Evolutionary conservation across 768 basidiomycete genomes (phyloP).

Genomic region (Collybiopsis confluens): DNA sequence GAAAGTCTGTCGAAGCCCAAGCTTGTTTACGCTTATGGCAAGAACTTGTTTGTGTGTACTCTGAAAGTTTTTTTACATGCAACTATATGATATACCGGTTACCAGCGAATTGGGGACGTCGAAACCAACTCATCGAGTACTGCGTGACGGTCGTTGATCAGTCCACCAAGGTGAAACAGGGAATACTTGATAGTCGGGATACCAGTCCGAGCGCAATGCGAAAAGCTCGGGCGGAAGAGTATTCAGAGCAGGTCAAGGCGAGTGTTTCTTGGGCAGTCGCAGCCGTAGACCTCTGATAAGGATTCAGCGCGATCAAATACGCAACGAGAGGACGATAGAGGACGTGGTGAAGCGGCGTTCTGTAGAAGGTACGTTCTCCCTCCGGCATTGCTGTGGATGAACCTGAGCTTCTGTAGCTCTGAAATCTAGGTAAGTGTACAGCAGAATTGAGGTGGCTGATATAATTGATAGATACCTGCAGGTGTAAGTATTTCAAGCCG

Average conservation of each 20-base stretch:
- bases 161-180: constrained; percentile 52
- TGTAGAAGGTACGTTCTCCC: constrained; percentile 38
- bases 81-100: neutral
- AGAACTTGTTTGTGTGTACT: constrained; percentile 61
- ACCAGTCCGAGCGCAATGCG: constrained; percentile 38
- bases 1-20: constrained; percentile 59
- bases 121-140: constrained; percentile 71
- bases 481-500: constrained; percentile 76
- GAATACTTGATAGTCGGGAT: constrained; percentile 34
- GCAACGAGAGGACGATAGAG: constrained; percentile 52
- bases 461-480: too few species aligned
- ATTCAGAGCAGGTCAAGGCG: constrained; percentile 71
- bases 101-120: constrained; percentile 64
- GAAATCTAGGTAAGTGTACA: constrained; percentile 35
- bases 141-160: constrained; percentile 70
- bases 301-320: constrained; percentile 47
- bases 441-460: too few species aligned
- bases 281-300: neutral
- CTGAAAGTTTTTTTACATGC: constrained; percentile 11
- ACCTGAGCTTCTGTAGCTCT: constrained; percentile 49
- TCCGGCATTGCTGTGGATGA: neutral
- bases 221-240: constrained; percentile 52
- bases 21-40: constrained; percentile 76
- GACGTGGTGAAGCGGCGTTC: constrained; percentile 48
- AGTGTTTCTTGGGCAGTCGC: neutral